Evolutionary conservation across 2,329 filamentous ascomycete genomes (phyloP).

Genomic region (Stromatinia cepivora): DNA sequence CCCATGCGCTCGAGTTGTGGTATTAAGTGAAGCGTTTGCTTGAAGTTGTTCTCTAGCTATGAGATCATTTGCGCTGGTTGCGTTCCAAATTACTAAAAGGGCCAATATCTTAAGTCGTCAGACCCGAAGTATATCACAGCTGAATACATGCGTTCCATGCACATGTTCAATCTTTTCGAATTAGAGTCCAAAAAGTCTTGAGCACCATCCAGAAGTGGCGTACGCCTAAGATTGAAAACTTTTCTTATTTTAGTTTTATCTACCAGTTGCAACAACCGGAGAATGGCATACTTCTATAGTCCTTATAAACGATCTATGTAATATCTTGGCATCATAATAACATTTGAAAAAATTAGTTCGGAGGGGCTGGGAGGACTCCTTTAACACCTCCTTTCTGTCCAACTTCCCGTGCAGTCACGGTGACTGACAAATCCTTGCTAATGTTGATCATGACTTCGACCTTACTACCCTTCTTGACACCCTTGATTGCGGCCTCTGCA

Average conservation of each 20-base stretch:
- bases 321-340: slow-evolving; percentile 9
- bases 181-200: not conserved
- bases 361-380: slow-evolving; percentile 36
- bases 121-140: not conserved
- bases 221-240: not conserved
- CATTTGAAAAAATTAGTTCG: slow-evolving; percentile 36
- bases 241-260: slow-evolving; percentile 13
- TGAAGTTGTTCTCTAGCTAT: not conserved
- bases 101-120: not conserved
- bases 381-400: slow-evolving; percentile 50
- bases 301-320: slow-evolving; percentile 12
- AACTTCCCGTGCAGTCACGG: slow-evolving; percentile 79
- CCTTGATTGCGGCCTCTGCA: slow-evolving; percentile 82
- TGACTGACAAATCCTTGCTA: slow-evolving; percentile 73
- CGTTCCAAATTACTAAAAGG: not conserved
- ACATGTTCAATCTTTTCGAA: not conserved
- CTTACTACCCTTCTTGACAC: slow-evolving; percentile 83
- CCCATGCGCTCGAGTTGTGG: not conserved
- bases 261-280: not conserved
- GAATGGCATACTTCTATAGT: slow-evolving; percentile 15
- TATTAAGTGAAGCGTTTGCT: not conserved
- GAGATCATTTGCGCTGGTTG: not conserved
- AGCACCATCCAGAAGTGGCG: not conserved
- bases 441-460: slow-evolving; percentile 94
- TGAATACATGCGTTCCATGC: not conserved